phyloP scores from a whole-genome alignment of 1,139 yeast genomes.

The Pneumocystis canis region DNA sequence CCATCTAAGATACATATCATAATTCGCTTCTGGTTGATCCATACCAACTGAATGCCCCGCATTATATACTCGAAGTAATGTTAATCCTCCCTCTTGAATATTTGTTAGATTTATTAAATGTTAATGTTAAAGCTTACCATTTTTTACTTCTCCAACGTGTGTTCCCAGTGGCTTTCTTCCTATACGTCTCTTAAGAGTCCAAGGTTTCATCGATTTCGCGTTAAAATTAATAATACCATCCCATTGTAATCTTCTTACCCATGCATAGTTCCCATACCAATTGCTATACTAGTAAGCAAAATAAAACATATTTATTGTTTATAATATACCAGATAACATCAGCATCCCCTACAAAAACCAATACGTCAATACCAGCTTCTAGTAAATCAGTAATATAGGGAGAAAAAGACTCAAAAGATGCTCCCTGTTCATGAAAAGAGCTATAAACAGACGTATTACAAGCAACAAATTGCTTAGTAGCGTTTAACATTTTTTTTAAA shows the following conservation, averaged over 20 bases:
- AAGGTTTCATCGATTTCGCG: conserved; percentile 25
- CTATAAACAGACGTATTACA: conserved; percentile 78
- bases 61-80: conserved; percentile 48
- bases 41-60: conserved; percentile 60
- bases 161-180: neutral
- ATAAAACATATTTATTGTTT: neutral
- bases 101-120: conserved; percentile 2
- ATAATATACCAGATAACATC: conserved; percentile 54
- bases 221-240: conserved; percentile 26
- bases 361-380: conserved; percentile 59
- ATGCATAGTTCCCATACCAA: conserved; percentile 76
- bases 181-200: conserved; percentile 19
- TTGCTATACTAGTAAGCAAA: conserved; percentile 24
- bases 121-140: conserved; percentile 43
- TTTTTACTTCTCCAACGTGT: conserved; percentile 29
- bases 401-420: neutral
- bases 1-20: conserved; percentile 74
- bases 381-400: conserved; percentile 60
- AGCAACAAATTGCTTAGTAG: conserved; percentile 65
- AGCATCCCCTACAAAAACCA: conserved; percentile 79
- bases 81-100: conserved; percentile 15
- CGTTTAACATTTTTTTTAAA: conserved; percentile 70
- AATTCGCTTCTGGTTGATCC: conserved; percentile 61
- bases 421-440: conserved; percentile 36
- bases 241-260: conserved; percentile 63